Base-by-base conservation (phyloP, 192 early-diverging fungal genomes). In the Coemansia sp. region DNA sequence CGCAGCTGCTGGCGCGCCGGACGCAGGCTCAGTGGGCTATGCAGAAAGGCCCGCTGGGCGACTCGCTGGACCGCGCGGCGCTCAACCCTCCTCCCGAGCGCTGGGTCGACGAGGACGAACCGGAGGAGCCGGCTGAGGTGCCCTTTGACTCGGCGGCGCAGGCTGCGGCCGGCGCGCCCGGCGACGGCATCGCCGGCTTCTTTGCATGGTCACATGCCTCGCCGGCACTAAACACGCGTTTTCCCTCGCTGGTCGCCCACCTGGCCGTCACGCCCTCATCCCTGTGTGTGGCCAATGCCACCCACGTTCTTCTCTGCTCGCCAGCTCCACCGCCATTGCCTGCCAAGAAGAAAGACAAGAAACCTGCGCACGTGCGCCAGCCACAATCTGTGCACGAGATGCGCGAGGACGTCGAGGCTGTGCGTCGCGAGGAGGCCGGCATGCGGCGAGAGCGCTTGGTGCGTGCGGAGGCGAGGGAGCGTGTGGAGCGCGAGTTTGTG, bases 221-320 rank as follows among this genome's bases (percentile, higher is more conserved):
- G 22, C 59, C 66, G 3, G 33, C 9, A 11, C 43, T 61, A 8
- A 3, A 3, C 12, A 57, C 25, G 25, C 33, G 19, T 19, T 69
- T 68, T 18, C 72, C 72, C n/a, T 53, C 72, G 30, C 42, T 58
- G 5, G 72, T 76, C 0, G 15, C 73, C 12, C 62, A 69, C 11
- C 33, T 76, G 4, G 54, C 38, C 3, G 49, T 45, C 3, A 60
- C 62, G 6, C 52, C 61, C 21, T 59, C 24, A 39, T 66, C 67
- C 62, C 14, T 69, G 1, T 48, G 62, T 4, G 60, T 55, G 7
- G 67, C 67, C n/a, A 69, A 52, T 46, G 59, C 62, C 19, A 75
- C 62, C 25, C 72, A 57, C 25, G 55, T 69, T 38, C 66, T 69
- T 19, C 44, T 65, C 46, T 64, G 47, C 61, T 22, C 37, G 17